Evolutionary conservation across 106 monocot species (phyloP).

Genomic region (Phalaenopsis aphrodite): DNA sequence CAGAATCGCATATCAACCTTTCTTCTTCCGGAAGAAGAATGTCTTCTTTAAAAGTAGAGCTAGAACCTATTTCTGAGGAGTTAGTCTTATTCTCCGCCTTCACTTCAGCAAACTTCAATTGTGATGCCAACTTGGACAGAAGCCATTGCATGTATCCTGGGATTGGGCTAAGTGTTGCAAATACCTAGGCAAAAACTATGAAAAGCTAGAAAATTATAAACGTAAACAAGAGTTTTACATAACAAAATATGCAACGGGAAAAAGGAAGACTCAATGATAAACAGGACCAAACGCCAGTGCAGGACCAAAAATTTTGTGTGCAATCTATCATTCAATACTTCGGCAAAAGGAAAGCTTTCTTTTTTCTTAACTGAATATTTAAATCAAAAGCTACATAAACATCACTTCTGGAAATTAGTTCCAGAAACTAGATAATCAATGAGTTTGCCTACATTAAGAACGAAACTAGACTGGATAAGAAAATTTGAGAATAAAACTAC

Average conservation of each 20-base stretch:
- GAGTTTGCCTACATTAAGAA: too few species aligned
- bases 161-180: slow-evolving; percentile 85
- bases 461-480: too few species aligned
- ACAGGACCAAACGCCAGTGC: background rate
- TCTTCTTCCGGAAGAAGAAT: slow-evolving; percentile 71
- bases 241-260: background rate
- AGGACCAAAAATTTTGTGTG: background rate
- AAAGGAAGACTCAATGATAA: background rate
- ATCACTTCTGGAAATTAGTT: background rate
- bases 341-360: background rate
- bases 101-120: slow-evolving; percentile 34
- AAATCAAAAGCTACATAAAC: background rate
- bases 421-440: background rate
- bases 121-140: slow-evolving; percentile 54
- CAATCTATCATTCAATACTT: background rate
- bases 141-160: slow-evolving; percentile 88
- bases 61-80: slow-evolving; percentile 11
- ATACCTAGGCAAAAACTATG: slow-evolving; percentile 28
- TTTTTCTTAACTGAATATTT: background rate
- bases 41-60: slow-evolving; percentile 49
- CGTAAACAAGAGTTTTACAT: background rate
- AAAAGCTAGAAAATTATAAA: background rate
- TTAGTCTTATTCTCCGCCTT: slow-evolving; percentile 12
- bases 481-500: background rate
- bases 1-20: slow-evolving; percentile 32